Evolutionary conservation across 768 basidiomycete species (phyloP).

Genomic region (Infundibulicybe gibba): DNA sequence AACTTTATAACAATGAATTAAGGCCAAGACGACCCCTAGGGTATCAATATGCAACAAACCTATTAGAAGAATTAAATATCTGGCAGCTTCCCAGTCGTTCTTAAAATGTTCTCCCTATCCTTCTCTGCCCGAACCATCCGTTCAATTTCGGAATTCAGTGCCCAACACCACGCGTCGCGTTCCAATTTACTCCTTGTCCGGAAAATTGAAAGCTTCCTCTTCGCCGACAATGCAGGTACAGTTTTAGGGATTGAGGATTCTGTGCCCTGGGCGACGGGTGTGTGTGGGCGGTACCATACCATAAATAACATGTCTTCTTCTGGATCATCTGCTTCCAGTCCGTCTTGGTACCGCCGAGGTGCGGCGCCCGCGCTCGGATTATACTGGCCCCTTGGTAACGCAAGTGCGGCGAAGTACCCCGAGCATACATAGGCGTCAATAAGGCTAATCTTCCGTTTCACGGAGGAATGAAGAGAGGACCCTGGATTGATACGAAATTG

Average conservation of each 20-base stretch:
- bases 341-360: constrained; percentile 84
- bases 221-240: constrained; percentile 51
- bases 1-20: constrained; percentile 1
- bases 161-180: constrained; percentile 94
- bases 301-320: constrained; percentile 89
- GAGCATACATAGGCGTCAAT: constrained; percentile 81
- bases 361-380: constrained; percentile 43
- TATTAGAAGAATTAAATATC: constrained; percentile 18
- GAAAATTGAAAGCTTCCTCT: constrained; percentile 61
- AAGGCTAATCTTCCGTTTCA: constrained; percentile 54
- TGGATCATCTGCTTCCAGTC: constrained; percentile 81
- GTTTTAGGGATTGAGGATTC: constrained; percentile 18
- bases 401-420: constrained; percentile 75
- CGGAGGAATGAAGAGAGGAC: constrained; percentile 53
- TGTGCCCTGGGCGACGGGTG: constrained; percentile 18
- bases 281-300: constrained; percentile 59
- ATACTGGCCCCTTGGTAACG: constrained; percentile 63
- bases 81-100: constrained; percentile 60
- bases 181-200: constrained; percentile 82
- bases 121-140: constrained; percentile 59
- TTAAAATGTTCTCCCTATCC: constrained; percentile 62
- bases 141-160: constrained; percentile 88
- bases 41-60: constrained; percentile 3
- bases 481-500: constrained; percentile 63
- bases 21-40: not conserved